Evolutionary conservation across 345 rosid genomes (phyloP), one percentile per base, ranked within the genome.

Genomic region (Tarenaya hassleriana): DNA sequence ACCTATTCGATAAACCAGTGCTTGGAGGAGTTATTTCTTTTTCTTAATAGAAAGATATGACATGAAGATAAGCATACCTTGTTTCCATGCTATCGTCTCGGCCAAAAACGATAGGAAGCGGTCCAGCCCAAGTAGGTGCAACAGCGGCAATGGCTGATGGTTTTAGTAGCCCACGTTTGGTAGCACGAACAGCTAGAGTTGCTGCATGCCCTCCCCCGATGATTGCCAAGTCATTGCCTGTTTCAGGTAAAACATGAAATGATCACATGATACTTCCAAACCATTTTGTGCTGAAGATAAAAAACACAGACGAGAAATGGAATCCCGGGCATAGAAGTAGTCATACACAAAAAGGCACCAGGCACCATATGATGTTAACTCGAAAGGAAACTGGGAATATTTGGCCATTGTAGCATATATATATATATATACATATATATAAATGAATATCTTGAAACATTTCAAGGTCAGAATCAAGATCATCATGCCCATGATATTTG

Each of bases 81-180:
- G 80, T 63, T 57, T 75, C 94, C 96, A 86, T 84, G 73, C 58
- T 77, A 43, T 88, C 77, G 56, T 90, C 96, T 60, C 94, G 86
- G 51, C 92, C 96, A 64, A 90, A 90, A 19, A 86, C 95, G 44
- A 90, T 80, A 29, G 91, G 97, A 17, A 90, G 84, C 40, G 94
- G 95, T 37, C 95, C 95, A 56, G 94, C 91, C 94, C 91, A 84
- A 49, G 95, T 90, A 24, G 95, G 94, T 14, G 97, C 96, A 47
- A 86, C 84, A 8, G 92, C 92, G 52, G 92, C 91, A 40, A 81
- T 80, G 39, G 91, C 96, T 60, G 70, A 69, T 47, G 94, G 87
- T 68, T 84, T 84, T 58, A 84, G 79, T 74, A 90, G 63, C 65
- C 77, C 83, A 57, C 84, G 86, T 59, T 68, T 74, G 0, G 82